Conservation (phyloP, 2,329 filamentous ascomycete genomes). For the Ophiognomonia clavigignenti-juglandacearum region DNA sequence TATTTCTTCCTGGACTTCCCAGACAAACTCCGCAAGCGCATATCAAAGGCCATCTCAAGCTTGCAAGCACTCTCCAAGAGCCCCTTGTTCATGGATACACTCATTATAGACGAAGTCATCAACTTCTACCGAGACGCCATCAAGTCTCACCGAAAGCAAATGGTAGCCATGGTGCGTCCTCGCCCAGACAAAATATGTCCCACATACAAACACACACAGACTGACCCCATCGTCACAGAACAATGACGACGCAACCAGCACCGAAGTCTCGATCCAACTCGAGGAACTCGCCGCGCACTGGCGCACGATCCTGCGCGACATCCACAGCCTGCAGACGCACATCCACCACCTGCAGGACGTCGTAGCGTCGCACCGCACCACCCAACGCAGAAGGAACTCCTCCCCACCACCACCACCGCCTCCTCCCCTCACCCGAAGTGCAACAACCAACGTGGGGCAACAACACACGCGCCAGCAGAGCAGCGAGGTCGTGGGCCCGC, state of each 20-base stretch:
- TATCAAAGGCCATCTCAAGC: conserved; percentile 9
- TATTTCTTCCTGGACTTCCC: conserved; percentile 14
- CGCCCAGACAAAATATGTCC: not conserved
- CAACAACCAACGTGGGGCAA: not conserved
- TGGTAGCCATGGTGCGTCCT: conserved; percentile 12
- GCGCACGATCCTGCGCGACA: conserved; percentile 12
- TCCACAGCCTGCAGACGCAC: conserved; percentile 6
- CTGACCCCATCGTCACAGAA: too few species aligned
- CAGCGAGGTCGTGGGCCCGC: conserved; percentile 14
- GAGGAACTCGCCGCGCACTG: conserved; percentile 12
- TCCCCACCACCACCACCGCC: not conserved
- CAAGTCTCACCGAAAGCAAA: conserved; percentile 11
- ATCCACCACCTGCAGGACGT: conserved; percentile 12
- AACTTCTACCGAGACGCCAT: conserved; percentile 14
- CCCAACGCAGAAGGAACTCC: not conserved
- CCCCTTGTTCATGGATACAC: conserved; percentile 14
- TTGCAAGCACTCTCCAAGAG: conserved; percentile 12
- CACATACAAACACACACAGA: conserved; percentile 7
- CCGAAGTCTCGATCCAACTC: conserved; percentile 10
- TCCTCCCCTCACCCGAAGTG: not conserved
- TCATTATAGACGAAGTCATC: conserved; percentile 16
- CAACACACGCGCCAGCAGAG: conserved; percentile 16
- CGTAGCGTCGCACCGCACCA: not conserved
- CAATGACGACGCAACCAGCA: conserved; percentile 9
- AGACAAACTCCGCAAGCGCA: conserved; percentile 6